phyloP scores from a whole-genome alignment of 1,284 basidiomycete species.

The Trametes versicolor region DNA sequence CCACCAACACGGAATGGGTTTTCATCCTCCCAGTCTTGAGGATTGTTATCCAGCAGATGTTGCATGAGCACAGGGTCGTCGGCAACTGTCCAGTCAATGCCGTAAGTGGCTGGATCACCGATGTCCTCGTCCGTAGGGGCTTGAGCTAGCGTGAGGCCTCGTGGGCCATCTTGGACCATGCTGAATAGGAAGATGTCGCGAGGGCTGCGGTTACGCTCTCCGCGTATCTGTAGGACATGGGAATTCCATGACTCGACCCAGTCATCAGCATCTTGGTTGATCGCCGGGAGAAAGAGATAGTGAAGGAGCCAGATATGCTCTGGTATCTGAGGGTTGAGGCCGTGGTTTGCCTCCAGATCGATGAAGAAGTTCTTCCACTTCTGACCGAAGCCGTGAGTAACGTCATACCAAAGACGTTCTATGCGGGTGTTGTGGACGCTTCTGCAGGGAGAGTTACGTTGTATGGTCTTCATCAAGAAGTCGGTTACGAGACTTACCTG shows the following conservation, averaged over 20 bases:
- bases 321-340: conserved; percentile 30
- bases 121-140: too few relatives aligned
- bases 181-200: conserved; percentile 36
- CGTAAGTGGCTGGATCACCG: too few relatives aligned
- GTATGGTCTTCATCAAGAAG: too few relatives aligned
- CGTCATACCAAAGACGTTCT: conserved; percentile 49
- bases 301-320: conserved; percentile 41
- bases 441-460: too few relatives aligned
- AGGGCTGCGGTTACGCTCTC: conserved; percentile 20
- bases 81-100: too few relatives aligned
- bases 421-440: conserved; percentile 32
- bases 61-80: too few relatives aligned
- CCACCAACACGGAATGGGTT: too few relatives aligned
- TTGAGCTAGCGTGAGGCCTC: conserved; percentile 19
- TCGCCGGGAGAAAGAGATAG: conserved; percentile 16
- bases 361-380: conserved; percentile 48
- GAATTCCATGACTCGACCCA: conserved; percentile 42
- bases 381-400: conserved; percentile 43
- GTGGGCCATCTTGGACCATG: conserved; percentile 33
- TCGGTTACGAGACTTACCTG: too few relatives aligned
- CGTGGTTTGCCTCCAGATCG: conserved; percentile 36
- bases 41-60: too few relatives aligned
- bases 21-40: too few relatives aligned
- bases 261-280: conserved; percentile 23
- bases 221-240: conserved; percentile 34